Evolutionary conservation across 805 yeast species (phyloP), one percentile per base, ranked within the genome.

Genomic region (Candida anglica): DNA sequence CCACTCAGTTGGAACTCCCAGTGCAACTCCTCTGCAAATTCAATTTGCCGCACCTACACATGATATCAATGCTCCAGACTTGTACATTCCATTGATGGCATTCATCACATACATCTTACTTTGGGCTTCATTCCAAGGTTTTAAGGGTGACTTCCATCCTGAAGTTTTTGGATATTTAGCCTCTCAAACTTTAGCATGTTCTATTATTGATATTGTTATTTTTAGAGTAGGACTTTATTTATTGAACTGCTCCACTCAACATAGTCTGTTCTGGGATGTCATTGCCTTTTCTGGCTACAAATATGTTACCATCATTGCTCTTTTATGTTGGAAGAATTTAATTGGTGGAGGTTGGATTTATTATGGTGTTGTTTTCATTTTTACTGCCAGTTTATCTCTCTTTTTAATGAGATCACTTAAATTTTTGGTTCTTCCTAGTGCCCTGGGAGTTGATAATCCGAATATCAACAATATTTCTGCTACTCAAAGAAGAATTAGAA

Each of bases 81-180:
- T 93, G 66, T 93, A 93, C 59, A 86, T 93, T 35, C 99, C 99
- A 5, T 61, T 86, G 40, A 93, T 94, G 97, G 86, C 96, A 2
- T 75, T 84, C 48, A 76, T 87, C 32, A 87, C 98, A 0, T 89
- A 89, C 52, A 81, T 91, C 32, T 64, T 93, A 40, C 70, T 86
- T 23, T 79, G 91, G 75, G 91, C 96, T 2, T 72, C 84, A 15
- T 73, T 84, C 43, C 84, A 86, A 38, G 99, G 98, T 8, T 61
- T 91, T 34, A 75, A 79, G 37, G 96, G 95, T 18, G 80, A 80
- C 19, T 93, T 93, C 66, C 95, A 91, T 48, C 98, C 98, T 0
- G 89, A 89, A 53, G 70, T 88, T 47, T 75, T 94, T 42, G 96
- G 97, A 6, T 79, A 80, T 52, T 79, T 89, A 40, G 79, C 95